Conservation (phyloP, 108 stramenopile species). For the Cylindrotheca closterium region DNA sequence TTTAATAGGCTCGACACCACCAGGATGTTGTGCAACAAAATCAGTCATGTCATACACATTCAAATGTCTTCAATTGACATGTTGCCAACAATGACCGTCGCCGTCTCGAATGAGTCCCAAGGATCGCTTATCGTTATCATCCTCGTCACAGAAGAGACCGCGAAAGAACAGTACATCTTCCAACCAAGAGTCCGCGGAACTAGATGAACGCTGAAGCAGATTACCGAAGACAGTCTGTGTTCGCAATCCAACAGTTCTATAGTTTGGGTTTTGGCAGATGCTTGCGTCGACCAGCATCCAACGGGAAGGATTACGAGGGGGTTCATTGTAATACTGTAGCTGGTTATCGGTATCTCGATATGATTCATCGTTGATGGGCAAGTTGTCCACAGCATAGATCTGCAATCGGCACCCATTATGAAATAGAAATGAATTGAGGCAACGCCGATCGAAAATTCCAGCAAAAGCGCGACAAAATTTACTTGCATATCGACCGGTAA, state of each 20-base stretch:
- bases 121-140: constrained; percentile 11
- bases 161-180: constrained; percentile 2
- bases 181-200: not conserved
- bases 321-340: too few relatives aligned
- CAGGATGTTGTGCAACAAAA: constrained; percentile 36
- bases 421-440: not conserved
- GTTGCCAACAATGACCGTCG: constrained; percentile 27
- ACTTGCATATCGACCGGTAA: not conserved
- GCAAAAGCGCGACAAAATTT: not conserved
- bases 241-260: not conserved
- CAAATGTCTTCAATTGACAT: constrained; percentile 51
- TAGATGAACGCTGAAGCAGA: not conserved
- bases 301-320: too few relatives aligned
- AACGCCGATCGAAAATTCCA: not conserved
- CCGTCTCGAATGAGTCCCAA: not conserved
- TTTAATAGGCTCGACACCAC: too few relatives aligned
- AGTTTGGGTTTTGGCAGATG: not conserved
- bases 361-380: too few relatives aligned
- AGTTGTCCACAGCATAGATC: not conserved
- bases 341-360: too few relatives aligned
- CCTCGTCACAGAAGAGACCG: not conserved
- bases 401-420: not conserved
- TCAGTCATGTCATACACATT: constrained; percentile 63
- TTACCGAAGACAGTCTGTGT: too few relatives aligned
- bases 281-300: too few relatives aligned